Percentiles rank a stretch among this genome's conserved stretches.
Evolutionary conservation across 2,329 filamentous ascomycete genomes (phyloP).

Genomic region (Cladosporium sp.): DNA sequence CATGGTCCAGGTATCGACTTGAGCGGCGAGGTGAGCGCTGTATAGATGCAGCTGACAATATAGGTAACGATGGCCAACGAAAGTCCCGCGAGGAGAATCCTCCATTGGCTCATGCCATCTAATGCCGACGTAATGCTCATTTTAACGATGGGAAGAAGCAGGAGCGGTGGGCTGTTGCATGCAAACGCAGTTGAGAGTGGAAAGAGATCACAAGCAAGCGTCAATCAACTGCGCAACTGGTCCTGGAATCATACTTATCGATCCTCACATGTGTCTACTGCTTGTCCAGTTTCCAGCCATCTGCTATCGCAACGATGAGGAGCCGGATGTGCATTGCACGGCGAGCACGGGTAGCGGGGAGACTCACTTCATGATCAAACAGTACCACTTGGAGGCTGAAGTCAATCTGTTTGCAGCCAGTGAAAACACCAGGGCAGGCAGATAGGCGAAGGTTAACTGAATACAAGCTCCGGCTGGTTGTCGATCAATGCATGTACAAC

Average conservation of each 20-base stretch:
- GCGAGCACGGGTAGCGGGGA: conserved; percentile 12
- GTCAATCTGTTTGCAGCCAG: neutral
- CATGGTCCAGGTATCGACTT: conserved; percentile 37
- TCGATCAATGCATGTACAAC: conserved; percentile 3
- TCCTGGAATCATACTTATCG: neutral
- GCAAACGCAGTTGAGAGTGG: neutral
- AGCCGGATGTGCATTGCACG: conserved; percentile 16
- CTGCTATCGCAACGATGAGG: conserved; percentile 19
- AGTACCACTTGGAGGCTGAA: conserved; percentile 2
- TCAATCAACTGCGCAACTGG: neutral
- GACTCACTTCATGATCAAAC: neutral
- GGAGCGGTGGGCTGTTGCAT: neutral
- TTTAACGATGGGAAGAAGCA: neutral
- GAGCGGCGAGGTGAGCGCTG: conserved; percentile 30
- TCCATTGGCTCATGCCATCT: conserved; percentile 8
- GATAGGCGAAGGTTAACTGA: neutral
- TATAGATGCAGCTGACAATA: conserved; percentile 10
- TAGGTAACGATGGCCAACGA: conserved; percentile 8
- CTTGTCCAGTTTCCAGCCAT: neutral
- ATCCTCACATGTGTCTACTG: neutral
- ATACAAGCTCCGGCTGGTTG: neutral
- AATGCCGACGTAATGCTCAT: conserved; percentile 1
- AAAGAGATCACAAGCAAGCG: neutral
- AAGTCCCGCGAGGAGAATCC: neutral
- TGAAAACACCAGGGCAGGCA: neutral